Evolutionary conservation across 2,329 filamentous ascomycete genomes (phyloP).

Genomic region (Ceratocystis destructans): DNA sequence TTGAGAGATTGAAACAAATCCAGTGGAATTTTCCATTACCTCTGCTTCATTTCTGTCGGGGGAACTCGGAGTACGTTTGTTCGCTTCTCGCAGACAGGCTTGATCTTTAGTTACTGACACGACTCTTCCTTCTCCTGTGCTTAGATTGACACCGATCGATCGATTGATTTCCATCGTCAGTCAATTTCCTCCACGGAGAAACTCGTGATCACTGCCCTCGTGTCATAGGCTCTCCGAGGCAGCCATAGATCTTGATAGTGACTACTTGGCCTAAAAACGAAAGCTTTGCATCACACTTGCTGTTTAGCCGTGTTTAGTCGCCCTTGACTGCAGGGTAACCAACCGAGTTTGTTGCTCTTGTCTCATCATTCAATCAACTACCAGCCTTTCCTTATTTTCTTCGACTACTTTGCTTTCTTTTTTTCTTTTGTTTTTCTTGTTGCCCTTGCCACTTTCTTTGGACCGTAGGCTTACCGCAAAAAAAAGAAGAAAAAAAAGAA

Average conservation of each 20-base stretch:
- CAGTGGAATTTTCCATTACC: background rate
- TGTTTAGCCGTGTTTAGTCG: background rate
- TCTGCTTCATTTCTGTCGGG: background rate
- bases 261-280: slow-evolving; percentile 3
- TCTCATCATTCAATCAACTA: background rate
- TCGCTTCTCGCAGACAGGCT: slow-evolving; percentile 13
- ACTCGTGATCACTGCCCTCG: slow-evolving; percentile 9
- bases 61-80: slow-evolving; percentile 17
- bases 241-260: background rate
- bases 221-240: background rate
- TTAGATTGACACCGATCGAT: slow-evolving; percentile 17
- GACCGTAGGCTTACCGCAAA: background rate
- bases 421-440: background rate
- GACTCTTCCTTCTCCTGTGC: slow-evolving; percentile 12
- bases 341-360: background rate
- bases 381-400: no score
- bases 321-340: background rate
- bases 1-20: background rate
- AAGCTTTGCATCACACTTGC: background rate
- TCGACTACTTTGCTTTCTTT: no score
- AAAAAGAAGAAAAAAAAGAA: no score
- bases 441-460: background rate
- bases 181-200: background rate
- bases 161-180: slow-evolving; percentile 17
- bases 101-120: slow-evolving; percentile 17